phyloP scores from a whole-genome alignment of 164 flowering plant species.

The Aristolochia contorta region DNA sequence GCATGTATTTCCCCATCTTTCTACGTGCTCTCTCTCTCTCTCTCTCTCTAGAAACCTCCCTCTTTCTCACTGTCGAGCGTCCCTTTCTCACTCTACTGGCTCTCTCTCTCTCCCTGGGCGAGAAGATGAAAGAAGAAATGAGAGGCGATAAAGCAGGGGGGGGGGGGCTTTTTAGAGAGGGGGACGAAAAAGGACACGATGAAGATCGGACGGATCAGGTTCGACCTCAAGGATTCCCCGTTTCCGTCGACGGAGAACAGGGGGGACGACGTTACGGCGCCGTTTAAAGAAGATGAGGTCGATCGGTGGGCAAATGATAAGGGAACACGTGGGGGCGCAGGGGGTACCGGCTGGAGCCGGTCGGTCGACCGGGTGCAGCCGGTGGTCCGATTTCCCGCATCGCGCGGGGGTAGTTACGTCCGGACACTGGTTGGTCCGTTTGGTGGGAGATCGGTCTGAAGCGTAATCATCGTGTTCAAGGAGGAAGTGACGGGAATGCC shows the following conservation, averaged over 20 bases:
- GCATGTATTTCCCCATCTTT: conserved; percentile 22
- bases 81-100: not conserved
- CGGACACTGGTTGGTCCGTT: not conserved
- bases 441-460: conserved; percentile 3
- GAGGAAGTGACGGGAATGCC: not conserved
- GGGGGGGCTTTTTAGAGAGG: conserved; percentile 6
- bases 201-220: conserved; percentile 21
- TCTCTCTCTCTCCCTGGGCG: too few relatives aligned
- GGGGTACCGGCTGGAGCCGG: too few relatives aligned
- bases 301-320: not conserved
- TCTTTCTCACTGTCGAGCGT: not conserved
- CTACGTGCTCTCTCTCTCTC: conserved; percentile 3
- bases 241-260: conserved; percentile 24
- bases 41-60: not conserved
- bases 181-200: conserved; percentile 8
- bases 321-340: not conserved
- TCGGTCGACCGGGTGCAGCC: too few relatives aligned
- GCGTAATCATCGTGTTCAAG: not conserved
- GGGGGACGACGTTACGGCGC: conserved; percentile 34
- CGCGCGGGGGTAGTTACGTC: conserved; percentile 5
- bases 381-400: not conserved
- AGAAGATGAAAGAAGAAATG: not conserved
- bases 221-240: not conserved
- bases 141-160: conserved; percentile 2
- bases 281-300: conserved; percentile 13